These are phyloP conservation scores for Vigna angularis DNA, from an alignment of 306 rosid genomes.

Conservation along the genomic window DNA sequence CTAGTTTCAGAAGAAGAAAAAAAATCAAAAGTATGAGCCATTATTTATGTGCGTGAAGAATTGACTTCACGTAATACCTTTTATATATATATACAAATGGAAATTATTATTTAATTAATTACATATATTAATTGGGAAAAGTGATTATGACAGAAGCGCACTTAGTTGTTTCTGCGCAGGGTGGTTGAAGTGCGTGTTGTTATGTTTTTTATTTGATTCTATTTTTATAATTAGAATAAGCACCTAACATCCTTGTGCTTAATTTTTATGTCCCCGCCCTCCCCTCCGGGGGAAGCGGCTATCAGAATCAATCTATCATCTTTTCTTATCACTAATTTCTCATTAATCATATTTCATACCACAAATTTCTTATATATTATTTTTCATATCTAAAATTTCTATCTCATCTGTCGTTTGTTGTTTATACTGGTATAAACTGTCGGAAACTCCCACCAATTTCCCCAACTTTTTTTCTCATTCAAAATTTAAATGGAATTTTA, in stretches of 20 bases:
- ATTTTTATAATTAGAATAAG: neutral
- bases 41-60: too few species aligned
- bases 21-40: too few species aligned
- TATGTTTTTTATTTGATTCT: neutral
- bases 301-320: neutral
- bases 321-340: neutral
- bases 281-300: neutral
- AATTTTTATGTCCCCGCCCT: neutral
- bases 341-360: too few species aligned
- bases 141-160: constrained; percentile 15
- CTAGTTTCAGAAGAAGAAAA: too few species aligned
- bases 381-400: neutral
- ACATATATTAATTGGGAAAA: neutral
- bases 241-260: neutral
- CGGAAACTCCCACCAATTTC: neutral
- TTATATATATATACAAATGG: neutral
- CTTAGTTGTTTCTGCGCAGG: constrained; percentile 15
- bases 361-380: too few species aligned
- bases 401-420: neutral
- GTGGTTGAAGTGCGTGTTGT: constrained; percentile 36
- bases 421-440: neutral
- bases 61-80: neutral
- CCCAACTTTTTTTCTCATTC: neutral
- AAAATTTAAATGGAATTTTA: neutral
- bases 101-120: neutral